Evolutionary conservation across 176 grass and related monocot genomes (phyloP).

Genomic region (Musa itinerans): DNA sequence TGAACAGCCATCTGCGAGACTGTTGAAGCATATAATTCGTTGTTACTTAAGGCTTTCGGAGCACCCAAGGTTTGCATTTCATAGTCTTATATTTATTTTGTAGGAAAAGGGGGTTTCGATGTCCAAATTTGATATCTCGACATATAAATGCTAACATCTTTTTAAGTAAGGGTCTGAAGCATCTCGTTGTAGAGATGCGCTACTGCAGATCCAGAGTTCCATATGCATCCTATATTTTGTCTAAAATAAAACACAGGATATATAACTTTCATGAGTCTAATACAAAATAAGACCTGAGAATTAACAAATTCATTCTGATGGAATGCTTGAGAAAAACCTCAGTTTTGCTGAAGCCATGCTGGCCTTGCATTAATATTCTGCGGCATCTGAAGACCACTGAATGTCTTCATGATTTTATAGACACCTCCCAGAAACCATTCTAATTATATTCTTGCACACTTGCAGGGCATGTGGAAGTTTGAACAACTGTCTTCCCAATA

Average conservation of each 20-base stretch:
- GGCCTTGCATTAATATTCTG: neutral
- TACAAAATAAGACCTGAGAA: no score
- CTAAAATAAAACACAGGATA: no score
- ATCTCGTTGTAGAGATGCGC: no score
- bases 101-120: neutral
- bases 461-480: constrained; percentile 13
- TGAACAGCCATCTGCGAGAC: constrained; percentile 4
- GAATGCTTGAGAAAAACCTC: no score
- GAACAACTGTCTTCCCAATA: constrained; percentile 12
- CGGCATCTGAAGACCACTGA: neutral
- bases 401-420: neutral
- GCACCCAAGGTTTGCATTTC: neutral
- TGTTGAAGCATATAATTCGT: constrained; percentile 18
- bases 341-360: no score
- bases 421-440: neutral
- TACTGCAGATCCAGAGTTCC: no score
- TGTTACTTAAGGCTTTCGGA: constrained; percentile 18
- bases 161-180: no score
- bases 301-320: no score
- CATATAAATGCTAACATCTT: no score
- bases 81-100: neutral
- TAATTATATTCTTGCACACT: neutral
- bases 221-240: no score
- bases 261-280: no score
- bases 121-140: neutral